phyloP scores from a whole-genome alignment of 495 filamentous ascomycete genomes.

The Evernia prunastri region DNA sequence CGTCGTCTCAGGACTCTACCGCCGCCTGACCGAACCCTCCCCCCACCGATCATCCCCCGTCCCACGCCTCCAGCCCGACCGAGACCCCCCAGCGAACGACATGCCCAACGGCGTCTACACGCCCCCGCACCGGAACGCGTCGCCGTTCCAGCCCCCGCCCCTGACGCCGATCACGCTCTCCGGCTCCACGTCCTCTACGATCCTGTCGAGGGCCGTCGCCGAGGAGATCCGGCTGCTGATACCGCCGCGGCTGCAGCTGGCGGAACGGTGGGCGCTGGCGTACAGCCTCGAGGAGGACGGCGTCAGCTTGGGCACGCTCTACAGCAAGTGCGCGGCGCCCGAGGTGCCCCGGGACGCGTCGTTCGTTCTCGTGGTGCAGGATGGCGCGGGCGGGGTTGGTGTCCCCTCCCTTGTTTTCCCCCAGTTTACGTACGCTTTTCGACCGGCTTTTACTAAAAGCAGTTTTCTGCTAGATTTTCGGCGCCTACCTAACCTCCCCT shows the following conservation, averaged over 20 bases:
- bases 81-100: slow-evolving; percentile 25
- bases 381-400: slow-evolving; percentile 64
- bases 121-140: slow-evolving; percentile 44
- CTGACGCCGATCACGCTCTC: slow-evolving; percentile 49
- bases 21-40: slow-evolving; percentile 45
- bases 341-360: slow-evolving; percentile 61
- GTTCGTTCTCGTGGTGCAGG: slow-evolving; percentile 80
- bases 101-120: slow-evolving; percentile 40
- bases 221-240: slow-evolving; percentile 92
- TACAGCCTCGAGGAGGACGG: slow-evolving; percentile 95
- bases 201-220: slow-evolving; percentile 67
- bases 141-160: slow-evolving; percentile 55
- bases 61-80: slow-evolving; percentile 25
- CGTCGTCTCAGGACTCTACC: slow-evolving; percentile 48
- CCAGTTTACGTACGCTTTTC: slow-evolving; percentile 18
- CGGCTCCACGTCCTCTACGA: slow-evolving; percentile 33
- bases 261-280: slow-evolving; percentile 75
- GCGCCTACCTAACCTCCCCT: slow-evolving; percentile 86
- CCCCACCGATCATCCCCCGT: slow-evolving; percentile 20
- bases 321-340: slow-evolving; percentile 62
- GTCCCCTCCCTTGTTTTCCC: slow-evolving; percentile 5
- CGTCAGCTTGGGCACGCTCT: slow-evolving; percentile 78
- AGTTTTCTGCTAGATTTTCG: slow-evolving; percentile 60
- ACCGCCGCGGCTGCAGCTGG: slow-evolving; percentile 75
- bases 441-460: not conserved